Base-by-base conservation (phyloP, 208 protist genomes). In the Trypanosoma cruzi region DNA sequence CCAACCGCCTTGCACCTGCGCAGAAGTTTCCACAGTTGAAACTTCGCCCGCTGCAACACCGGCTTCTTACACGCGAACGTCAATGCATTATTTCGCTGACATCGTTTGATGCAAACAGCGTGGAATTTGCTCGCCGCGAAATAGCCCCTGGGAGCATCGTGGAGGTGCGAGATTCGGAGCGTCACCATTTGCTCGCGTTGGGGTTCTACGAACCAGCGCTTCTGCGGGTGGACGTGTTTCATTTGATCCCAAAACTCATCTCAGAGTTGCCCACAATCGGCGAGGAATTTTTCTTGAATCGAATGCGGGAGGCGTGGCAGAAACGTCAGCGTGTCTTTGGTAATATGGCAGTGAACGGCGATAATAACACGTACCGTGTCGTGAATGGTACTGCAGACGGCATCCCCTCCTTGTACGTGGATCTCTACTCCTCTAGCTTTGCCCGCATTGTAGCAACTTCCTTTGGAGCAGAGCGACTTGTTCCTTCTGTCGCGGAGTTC, bases 21-120 rank as follows among this genome's bases (percentile, higher is more conserved):
- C 73, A 84, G 49, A 93, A 86, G 63, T 95, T 96, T 64, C 92
- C 92, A 10, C 87, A 92, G 50, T 61, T 96, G 29, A 77, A 76
- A 20, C 79, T 96, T 26, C 61, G 75, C 10, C 59, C 81, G 11
- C 60, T 62, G 20, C 57, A 88, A 58, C 77, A 86, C 56, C 57
- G 64, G n/a, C 46, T 60, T 36, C 55, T 96, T 16, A 86, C 82
- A 0, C 76, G 76, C 26, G 71, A 85, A 56, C 79, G 82, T 7
- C 80, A 83, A 32, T 82, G 71, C 46, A 46, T 70, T 20, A 53
- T 96, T 20, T 81, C 83, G 4, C 65, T 96, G 20, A 37, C 50
- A 6, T 63, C 71, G 36, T 93, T 94, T 46, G 81, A 92, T 5
- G 60, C 71, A 5, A 70, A 70, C 24, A 94, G 82, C 63, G 50